Conservation (phyloP, 257 asterid genomes). For the Solanum ahanhuiri region DNA sequence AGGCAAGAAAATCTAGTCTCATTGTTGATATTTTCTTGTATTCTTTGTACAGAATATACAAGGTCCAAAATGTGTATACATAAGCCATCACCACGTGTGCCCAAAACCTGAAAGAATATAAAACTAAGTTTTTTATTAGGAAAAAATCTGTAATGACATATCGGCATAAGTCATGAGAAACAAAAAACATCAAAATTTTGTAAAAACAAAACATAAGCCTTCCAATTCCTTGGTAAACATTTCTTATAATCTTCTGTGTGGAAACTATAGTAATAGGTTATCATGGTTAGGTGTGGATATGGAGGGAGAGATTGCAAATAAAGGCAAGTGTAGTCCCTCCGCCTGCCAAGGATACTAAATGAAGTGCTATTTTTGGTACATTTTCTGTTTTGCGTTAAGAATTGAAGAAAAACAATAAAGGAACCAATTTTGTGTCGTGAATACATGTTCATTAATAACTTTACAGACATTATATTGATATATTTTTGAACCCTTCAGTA, state of each 20-base stretch:
- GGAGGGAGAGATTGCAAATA: not conserved
- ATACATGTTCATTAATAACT: not conserved
- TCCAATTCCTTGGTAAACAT: not conserved
- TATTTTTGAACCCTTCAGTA: not conserved
- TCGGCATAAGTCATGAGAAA: not conserved
- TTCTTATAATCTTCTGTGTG: not conserved
- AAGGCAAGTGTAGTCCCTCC: not conserved
- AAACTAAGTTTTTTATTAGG: not conserved
- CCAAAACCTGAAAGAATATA: slow-evolving; percentile 44
- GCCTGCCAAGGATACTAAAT: not conserved
- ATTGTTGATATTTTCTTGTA: slow-evolving; percentile 1
- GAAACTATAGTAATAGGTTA: not conserved
- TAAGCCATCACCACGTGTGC: slow-evolving; percentile 86
- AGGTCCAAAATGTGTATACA: slow-evolving; percentile 19
- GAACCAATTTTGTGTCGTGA: not conserved
- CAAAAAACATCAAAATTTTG: not conserved
- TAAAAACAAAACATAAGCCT: not conserved
- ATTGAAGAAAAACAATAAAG: not conserved
- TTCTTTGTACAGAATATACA: not conserved
- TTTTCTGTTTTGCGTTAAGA: not conserved
- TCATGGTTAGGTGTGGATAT: not conserved
- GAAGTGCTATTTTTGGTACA: not conserved
- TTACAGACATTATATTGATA: not conserved
- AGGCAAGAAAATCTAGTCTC: slow-evolving; percentile 12
- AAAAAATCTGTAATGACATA: not conserved